Evolutionary conservation across 225 moss, liverwort and hornwort species (phyloP), one percentile per base, ranked within the genome.

Genomic region (Bryum argenteum): DNA sequence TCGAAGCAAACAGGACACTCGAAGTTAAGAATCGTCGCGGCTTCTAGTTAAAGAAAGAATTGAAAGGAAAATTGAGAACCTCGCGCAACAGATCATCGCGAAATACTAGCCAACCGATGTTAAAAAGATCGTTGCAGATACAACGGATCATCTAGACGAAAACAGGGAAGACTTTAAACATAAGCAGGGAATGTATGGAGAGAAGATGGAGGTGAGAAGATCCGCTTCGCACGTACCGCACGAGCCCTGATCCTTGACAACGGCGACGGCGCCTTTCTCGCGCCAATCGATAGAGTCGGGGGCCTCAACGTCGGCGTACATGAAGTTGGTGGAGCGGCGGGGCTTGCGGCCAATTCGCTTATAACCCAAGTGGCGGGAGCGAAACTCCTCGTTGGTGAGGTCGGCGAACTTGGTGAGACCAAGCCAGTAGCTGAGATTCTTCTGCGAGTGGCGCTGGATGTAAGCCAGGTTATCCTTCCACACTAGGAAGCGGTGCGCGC

Each of bases 401-500:
- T 96, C 95, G 5, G 93, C 88, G 61, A 96, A 96, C 61, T 88
- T 88, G 28, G 87, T 96, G 18, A 93, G 69, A 14, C 92, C 95
- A 24, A 92, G 76, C 37, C 79, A 17, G 84, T 78, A 95, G 55
- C 83, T 53, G 9, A 70, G 67, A 41, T 79, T 79, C 54, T 78
- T 54, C 58, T 81, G 65, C n/a, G 84, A 79, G 73, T 89, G 95
- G 9, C 71, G 79, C 75, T 74, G 79, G 68, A 95, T 76, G 82
- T 95, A 95, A 39, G 73, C 69, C 66, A 95, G 72, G 72, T 92
- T 95, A 1, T 83, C 83, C 77, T 72, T 75, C 79, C 78, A 83
- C 68, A 83, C 76, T 64, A 76, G 33, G 13, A 79, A 83, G 9
- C 83, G 83, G 57, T 73, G 83, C 23, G 70, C 70, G 37, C 65